These are phyloP conservation scores for Moricandia arvensis DNA, from an alignment of 345 rosid genomes.

Conservation along the genomic window DNA sequence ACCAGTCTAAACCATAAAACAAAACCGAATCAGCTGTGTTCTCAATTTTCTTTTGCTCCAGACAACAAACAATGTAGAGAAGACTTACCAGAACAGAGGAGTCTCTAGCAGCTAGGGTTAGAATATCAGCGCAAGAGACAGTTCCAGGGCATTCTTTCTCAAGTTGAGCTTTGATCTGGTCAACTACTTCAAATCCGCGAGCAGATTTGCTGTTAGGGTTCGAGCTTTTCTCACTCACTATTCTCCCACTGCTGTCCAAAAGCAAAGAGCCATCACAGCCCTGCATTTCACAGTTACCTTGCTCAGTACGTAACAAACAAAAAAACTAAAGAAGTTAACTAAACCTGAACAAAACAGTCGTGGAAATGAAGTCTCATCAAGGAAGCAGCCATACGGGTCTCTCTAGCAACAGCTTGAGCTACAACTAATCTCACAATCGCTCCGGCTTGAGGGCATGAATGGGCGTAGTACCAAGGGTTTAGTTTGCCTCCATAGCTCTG, in stretches of 20 bases:
- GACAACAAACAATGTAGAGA: neutral
- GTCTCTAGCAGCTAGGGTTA: slow-evolving; percentile 86
- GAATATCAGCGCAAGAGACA: slow-evolving; percentile 83
- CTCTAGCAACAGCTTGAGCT: slow-evolving; percentile 56
- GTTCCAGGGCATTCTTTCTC: slow-evolving; percentile 75
- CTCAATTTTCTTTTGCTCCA: neutral
- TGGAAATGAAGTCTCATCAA: slow-evolving; percentile 79
- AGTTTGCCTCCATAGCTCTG: slow-evolving; percentile 46
- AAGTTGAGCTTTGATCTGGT: slow-evolving; percentile 69
- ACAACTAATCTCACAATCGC: slow-evolving; percentile 58
- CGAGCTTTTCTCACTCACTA: slow-evolving; percentile 71
- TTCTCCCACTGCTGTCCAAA: slow-evolving; percentile 61
- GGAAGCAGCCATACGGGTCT: slow-evolving; percentile 82
- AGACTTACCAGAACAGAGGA: slow-evolving; percentile 75
- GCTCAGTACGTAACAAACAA: neutral
- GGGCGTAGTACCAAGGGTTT: slow-evolving; percentile 54
- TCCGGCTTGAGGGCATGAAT: slow-evolving; percentile 60
- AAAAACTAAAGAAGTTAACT: neutral
- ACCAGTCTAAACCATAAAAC: slow-evolving; percentile 50
- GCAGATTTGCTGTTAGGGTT: slow-evolving; percentile 75
- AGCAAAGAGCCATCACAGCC: slow-evolving; percentile 89
- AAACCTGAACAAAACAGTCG: slow-evolving; percentile 86
- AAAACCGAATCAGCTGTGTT: slow-evolving; percentile 1
- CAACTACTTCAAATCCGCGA: slow-evolving; percentile 79
- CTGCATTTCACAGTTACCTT: slow-evolving; percentile 39